Conservation (phyloP, 1,139 yeast genomes). For the Lodderomyces beijingensis region DNA sequence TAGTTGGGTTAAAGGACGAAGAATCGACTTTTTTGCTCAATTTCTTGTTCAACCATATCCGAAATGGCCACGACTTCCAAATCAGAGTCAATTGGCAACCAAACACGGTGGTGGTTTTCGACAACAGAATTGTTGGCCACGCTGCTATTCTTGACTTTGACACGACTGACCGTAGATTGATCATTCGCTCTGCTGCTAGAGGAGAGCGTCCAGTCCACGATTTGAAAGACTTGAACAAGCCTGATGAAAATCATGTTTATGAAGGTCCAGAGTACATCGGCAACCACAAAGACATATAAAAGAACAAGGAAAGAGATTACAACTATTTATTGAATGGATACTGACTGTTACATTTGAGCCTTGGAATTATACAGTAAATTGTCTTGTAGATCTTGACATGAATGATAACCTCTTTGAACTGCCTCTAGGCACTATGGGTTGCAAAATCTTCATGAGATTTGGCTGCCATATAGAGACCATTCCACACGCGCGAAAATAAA, state of each 20-base stretch:
- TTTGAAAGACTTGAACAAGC: slow-evolving; percentile 29
- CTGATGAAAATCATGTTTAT: slow-evolving; percentile 13
- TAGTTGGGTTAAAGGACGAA: slow-evolving; percentile 60
- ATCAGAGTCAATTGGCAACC: slow-evolving; percentile 41
- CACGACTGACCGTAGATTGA: slow-evolving; percentile 54
- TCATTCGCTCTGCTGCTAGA: slow-evolving; percentile 63
- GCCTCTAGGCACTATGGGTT: too few species aligned
- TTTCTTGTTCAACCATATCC: slow-evolving; percentile 50
- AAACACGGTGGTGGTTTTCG: slow-evolving; percentile 65
- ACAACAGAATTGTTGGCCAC: slow-evolving; percentile 62
- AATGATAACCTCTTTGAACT: too few species aligned
- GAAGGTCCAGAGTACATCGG: slow-evolving; percentile 15
- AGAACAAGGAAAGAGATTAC: too few species aligned
- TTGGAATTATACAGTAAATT: too few species aligned
- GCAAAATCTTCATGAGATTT: too few species aligned
- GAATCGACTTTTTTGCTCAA: slow-evolving; percentile 56
- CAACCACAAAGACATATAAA: slow-evolving; percentile 9
- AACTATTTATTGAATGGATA: too few species aligned
- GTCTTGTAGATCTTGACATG: too few species aligned
- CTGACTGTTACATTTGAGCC: too few species aligned
- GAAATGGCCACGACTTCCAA: slow-evolving; percentile 36
- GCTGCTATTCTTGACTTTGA: slow-evolving; percentile 62
- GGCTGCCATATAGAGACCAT: too few species aligned
- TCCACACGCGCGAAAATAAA: too few species aligned
- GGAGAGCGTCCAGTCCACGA: slow-evolving; percentile 46